phyloP scores from a whole-genome alignment of 2,329 filamentous ascomycete genomes.

The Penicillium hordei region DNA sequence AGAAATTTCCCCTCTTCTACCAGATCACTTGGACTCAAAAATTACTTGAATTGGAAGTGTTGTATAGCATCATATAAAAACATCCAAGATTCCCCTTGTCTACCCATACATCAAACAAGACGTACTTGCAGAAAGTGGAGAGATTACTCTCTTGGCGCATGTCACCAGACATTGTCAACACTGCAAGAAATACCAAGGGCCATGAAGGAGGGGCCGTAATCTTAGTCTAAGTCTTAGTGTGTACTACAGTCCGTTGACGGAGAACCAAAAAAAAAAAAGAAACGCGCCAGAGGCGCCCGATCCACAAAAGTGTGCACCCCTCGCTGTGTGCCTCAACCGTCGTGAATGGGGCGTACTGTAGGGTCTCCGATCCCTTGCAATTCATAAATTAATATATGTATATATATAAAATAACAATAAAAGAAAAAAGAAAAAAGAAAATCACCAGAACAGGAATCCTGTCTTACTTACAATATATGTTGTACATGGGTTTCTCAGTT shows the following conservation, averaged over 20 bases:
- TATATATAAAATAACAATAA: background rate
- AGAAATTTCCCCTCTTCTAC: background rate
- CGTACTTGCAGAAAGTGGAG: slow-evolving; percentile 29
- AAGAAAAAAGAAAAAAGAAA: too few relatives aligned
- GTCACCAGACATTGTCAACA: slow-evolving; percentile 17
- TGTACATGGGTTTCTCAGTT: background rate
- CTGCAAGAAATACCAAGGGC: background rate
- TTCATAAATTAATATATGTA: background rate
- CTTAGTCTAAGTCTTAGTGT: slow-evolving; percentile 1
- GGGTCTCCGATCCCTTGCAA: slow-evolving; percentile 25
- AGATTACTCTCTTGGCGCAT: slow-evolving; percentile 25
- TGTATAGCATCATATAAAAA: slow-evolving; percentile 2
- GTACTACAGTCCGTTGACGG: background rate
- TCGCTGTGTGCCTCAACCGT: slow-evolving; percentile 16
- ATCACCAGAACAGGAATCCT: background rate
- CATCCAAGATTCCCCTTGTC: slow-evolving; percentile 21
- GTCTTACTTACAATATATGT: background rate
- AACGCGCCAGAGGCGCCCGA: slow-evolving; percentile 7
- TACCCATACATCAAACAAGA: background rate
- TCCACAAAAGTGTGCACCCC: slow-evolving; percentile 11
- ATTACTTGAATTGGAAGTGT: background rate
- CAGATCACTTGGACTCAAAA: background rate
- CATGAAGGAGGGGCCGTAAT: background rate
- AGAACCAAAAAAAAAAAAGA: background rate
- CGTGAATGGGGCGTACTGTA: slow-evolving; percentile 15